phyloP scores from a whole-genome alignment of 148 eudicot genomes.

The Tetragonia tetragonoides region DNA sequence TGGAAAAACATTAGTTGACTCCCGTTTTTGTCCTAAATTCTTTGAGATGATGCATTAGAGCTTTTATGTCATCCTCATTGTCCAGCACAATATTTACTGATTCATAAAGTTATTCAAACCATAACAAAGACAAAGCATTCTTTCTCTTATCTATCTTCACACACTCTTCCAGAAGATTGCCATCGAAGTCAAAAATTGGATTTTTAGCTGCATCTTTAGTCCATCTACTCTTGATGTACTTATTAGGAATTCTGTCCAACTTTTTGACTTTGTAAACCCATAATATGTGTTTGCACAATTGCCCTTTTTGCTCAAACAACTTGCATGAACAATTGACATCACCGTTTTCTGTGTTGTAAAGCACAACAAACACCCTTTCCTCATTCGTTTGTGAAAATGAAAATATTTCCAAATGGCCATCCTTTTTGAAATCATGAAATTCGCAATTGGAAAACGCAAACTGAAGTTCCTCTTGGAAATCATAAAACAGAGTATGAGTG shows the following conservation, averaged over 20 bases:
- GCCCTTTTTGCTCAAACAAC: neutral
- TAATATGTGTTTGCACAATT: neutral
- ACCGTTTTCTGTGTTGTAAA: neutral
- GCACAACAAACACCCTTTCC: neutral
- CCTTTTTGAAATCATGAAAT: neutral
- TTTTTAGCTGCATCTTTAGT: neutral
- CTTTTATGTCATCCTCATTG: too few relatives aligned
- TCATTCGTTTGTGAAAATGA: too few relatives aligned
- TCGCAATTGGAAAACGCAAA: neutral
- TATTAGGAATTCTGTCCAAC: neutral
- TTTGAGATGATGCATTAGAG: too few relatives aligned
- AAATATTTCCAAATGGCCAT: too few relatives aligned
- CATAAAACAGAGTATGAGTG: neutral
- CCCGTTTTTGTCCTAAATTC: too few relatives aligned
- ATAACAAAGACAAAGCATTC: too few relatives aligned
- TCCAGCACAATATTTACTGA: too few relatives aligned
- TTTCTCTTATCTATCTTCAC: too few relatives aligned
- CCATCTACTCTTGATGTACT: neutral
- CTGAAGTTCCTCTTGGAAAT: neutral
- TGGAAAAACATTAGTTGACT: too few relatives aligned
- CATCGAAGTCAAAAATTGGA: neutral
- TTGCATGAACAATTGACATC: neutral
- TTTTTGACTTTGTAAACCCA: neutral
- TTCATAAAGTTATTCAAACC: too few relatives aligned
- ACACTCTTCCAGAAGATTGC: neutral